Conservation (phyloP, 1,284 basidiomycete species). For the Sporisorium scitamineum region DNA sequence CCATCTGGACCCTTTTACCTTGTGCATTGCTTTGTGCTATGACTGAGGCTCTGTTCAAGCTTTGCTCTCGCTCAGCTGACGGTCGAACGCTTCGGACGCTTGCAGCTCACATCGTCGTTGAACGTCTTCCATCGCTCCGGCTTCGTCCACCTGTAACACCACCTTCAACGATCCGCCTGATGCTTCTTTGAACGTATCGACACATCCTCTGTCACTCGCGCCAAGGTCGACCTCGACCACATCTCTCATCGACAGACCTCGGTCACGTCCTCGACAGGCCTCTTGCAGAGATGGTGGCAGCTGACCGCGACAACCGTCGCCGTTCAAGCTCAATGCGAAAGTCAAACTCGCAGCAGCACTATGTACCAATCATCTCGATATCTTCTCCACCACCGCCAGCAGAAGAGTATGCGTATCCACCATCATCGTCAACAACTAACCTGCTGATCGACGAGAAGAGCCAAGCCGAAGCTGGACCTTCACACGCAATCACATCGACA, state of each 20-base stretch:
- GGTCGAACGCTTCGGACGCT: neutral
- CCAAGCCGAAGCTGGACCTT: constrained; percentile 15
- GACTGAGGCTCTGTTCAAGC: neutral
- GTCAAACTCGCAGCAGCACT: constrained; percentile 9
- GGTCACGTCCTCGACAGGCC: constrained; percentile 1
- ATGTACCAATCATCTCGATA: constrained; percentile 22
- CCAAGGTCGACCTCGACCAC: neutral
- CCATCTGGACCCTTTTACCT: neutral
- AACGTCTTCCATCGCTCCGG: neutral
- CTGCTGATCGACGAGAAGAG: constrained; percentile 6
- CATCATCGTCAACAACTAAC: constrained; percentile 13
- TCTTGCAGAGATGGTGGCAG: constrained; percentile 4
- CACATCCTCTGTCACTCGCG: neutral
- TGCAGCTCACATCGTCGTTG: neutral
- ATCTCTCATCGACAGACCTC: constrained; percentile 1
- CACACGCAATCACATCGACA: too few species aligned
- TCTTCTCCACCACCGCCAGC: constrained; percentile 21
- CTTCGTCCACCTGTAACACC: neutral
- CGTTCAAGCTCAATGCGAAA: constrained; percentile 25
- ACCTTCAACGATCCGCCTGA: neutral
- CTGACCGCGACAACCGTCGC: neutral
- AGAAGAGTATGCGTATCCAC: constrained; percentile 3
- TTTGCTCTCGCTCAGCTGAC: neutral
- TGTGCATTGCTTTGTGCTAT: neutral
- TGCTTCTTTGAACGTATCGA: neutral